phyloP scores from a whole-genome alignment of 495 filamentous ascomycete species.

The Lophiostoma macrostomum region DNA sequence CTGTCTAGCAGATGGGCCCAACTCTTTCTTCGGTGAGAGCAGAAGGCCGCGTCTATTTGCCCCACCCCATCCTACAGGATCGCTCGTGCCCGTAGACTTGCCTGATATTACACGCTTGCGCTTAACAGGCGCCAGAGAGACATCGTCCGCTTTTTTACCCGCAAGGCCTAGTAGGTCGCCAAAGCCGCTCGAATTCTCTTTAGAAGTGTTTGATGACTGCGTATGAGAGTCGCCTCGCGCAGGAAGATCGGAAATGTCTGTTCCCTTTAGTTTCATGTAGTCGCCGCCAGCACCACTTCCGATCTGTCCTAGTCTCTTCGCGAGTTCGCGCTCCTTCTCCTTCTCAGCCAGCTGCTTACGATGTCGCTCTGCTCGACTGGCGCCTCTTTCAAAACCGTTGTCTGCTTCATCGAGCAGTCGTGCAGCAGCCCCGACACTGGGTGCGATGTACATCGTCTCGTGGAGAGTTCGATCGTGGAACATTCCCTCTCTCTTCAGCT shows the following conservation, averaged over 20 bases:
- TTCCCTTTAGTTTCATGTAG: constrained; percentile 54
- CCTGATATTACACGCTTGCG: constrained; percentile 51
- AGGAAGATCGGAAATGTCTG: constrained; percentile 2
- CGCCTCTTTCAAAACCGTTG: constrained; percentile 51
- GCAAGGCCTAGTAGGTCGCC: constrained; percentile 52
- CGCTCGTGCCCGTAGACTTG: constrained; percentile 33
- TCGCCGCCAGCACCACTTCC: constrained; percentile 70
- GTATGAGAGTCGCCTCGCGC: background rate
- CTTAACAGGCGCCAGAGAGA: constrained; percentile 73
- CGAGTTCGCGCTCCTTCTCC: constrained; percentile 79
- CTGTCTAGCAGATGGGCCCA: background rate
- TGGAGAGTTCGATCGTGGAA: constrained; percentile 54
- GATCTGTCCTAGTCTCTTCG: constrained; percentile 60
- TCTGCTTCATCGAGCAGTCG: constrained; percentile 67
- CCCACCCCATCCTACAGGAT: constrained; percentile 44
- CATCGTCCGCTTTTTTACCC: constrained; percentile 52
- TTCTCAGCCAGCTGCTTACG: constrained; percentile 65
- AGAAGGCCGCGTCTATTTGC: constrained; percentile 37
- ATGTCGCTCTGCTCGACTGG: constrained; percentile 62
- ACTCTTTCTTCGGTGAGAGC: constrained; percentile 28
- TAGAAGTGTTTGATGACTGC: constrained; percentile 7
- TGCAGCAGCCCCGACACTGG: constrained; percentile 50
- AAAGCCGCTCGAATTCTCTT: constrained; percentile 2
- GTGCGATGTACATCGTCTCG: constrained; percentile 39
- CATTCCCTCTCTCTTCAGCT: constrained; percentile 47